phyloP scores from a whole-genome alignment of 2,329 filamentous ascomycete genomes.

The Sarocladium oryzae region DNA sequence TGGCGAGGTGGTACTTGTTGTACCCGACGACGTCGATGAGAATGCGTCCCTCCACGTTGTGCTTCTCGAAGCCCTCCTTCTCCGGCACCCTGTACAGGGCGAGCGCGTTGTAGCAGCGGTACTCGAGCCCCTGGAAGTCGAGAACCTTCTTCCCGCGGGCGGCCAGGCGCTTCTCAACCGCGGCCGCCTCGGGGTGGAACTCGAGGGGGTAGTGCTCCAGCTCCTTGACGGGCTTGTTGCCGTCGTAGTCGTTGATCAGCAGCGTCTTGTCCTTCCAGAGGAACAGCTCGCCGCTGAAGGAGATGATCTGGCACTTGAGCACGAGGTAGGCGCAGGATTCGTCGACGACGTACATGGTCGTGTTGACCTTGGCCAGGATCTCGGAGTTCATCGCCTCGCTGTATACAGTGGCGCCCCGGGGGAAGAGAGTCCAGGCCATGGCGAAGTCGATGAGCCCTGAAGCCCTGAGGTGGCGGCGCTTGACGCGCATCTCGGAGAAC shows the following conservation, averaged over 20 bases:
- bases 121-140: slow-evolving; percentile 22
- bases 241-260: slow-evolving; percentile 22
- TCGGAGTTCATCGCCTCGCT: slow-evolving; percentile 33
- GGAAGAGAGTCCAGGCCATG: slow-evolving; percentile 39
- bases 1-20: slow-evolving; percentile 32
- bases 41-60: slow-evolving; percentile 17
- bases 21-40: slow-evolving; percentile 31
- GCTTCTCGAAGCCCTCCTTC: slow-evolving; percentile 24
- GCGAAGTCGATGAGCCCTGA: slow-evolving; percentile 34
- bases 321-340: slow-evolving; percentile 14
- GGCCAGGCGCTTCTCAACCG: neutral
- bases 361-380: slow-evolving; percentile 32
- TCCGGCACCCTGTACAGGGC: slow-evolving; percentile 20
- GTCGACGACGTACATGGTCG: slow-evolving; percentile 22
- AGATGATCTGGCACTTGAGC: slow-evolving; percentile 27
- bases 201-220: slow-evolving; percentile 8
- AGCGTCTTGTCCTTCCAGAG: slow-evolving; percentile 30
- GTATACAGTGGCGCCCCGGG: slow-evolving; percentile 31
- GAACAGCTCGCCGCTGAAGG: slow-evolving; percentile 34
- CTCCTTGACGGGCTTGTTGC: slow-evolving; percentile 9
- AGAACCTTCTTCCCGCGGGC: slow-evolving; percentile 12
- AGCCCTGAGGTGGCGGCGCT: slow-evolving; percentile 27
- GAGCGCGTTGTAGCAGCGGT: slow-evolving; percentile 35
- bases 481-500: slow-evolving; percentile 32
- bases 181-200: slow-evolving; percentile 1